Evolutionary conservation across 2,329 filamentous ascomycete genomes (phyloP), one percentile per base, ranked within the genome.

Genomic region (Xylaria sp.): DNA sequence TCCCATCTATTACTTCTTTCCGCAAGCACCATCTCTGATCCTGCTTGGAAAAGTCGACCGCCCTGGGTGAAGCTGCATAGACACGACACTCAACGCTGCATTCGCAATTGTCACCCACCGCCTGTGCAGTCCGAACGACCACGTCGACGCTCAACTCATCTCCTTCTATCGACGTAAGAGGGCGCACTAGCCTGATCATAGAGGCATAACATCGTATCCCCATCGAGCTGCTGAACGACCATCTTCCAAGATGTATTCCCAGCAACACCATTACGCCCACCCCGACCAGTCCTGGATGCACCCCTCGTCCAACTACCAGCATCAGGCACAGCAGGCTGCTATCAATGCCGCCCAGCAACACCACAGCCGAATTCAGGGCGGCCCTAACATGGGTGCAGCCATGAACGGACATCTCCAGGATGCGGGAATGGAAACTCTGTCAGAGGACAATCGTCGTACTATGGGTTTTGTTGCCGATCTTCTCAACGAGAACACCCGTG

Each of bases 401-500:
- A 74, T 80, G 47, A 76, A 74, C 16, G 74, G 72, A 54, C 83
- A 86, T 64, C 75, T 75, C 39, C 81, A 83, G 69, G 80, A 87
- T 67, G 76, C 76, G 60, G 72, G 78, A 64, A 78, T 88, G 69
- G 88, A 91, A 69, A 83, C 84, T 76, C 75, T 94, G 65, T 91
- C 88, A 16, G 93, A 97, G 73, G 93, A 97, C 73, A 96, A 96
- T 75, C 84, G 91, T 67, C 86, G 92, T 66, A 94, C 95, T n/a
- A 85, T 97, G 75, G 87, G 87, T 64, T 97, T 91, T 81, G 94
- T 97, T 65, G 91, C 92, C 57, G 92, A 97, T 73, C 82, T 97
- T 59, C 83, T 97, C 72, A 93, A 92, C 73, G 90, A 92, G 65
- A 86, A 83, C 68, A 92, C 92, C 34, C 85, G 94, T 64, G 94